Base-by-base conservation (phyloP, 805 yeast genomes). In the Candida boidinii region DNA sequence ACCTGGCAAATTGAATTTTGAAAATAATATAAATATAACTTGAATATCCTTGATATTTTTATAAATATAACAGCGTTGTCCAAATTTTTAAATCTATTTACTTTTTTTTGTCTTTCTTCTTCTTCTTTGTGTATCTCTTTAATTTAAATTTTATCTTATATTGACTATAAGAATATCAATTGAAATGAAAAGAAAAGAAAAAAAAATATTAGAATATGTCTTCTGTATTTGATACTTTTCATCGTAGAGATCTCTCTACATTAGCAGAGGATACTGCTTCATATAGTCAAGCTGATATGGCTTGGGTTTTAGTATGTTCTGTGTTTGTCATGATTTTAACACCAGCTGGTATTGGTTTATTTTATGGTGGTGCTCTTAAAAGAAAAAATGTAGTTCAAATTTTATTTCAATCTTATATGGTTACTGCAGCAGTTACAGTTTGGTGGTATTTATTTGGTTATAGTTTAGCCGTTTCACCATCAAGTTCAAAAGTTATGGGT, bases 261-360 rank as follows among this genome's bases (percentile, higher is more conserved):
- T 37, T 55, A 23, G 49, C 46, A 4, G 65, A 60, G 15, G 68
- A 65, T 32, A 54, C 64, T 1, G 51, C 62, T 9, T 53, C 63
- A 4, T 56, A 45, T 28, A 34, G 30, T 9, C 38, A 66, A 1
- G 61, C 66, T 7, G 76, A 70, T 43, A 68, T 70, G 71, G 73
- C 62, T 7, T 70, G 67, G 35, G 60, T 69, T 9, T 41, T 66
- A 53, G 56, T 66, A 37, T 64, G 68, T 39, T 53, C 77, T 0
- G 64, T 71, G 13, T 62, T 64, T 7, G 73, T 74, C 14, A 64
- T 63, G 47, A 53, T 67, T 33, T 57, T 67, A 43, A 66, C 71
- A 1, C 71, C 73, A 4, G 64, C 55, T 13, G 56, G 43, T 11
- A 64, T 67, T 44, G 69, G 67, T 23, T 43, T 67, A 33, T 65